A percentile compares a stretch with the other conserved stretches of the same genome.
These are phyloP conservation scores for Zygotorulaspora mrakii DNA, from an alignment of 1,139 yeast genomes.

Conservation along the genomic window DNA sequence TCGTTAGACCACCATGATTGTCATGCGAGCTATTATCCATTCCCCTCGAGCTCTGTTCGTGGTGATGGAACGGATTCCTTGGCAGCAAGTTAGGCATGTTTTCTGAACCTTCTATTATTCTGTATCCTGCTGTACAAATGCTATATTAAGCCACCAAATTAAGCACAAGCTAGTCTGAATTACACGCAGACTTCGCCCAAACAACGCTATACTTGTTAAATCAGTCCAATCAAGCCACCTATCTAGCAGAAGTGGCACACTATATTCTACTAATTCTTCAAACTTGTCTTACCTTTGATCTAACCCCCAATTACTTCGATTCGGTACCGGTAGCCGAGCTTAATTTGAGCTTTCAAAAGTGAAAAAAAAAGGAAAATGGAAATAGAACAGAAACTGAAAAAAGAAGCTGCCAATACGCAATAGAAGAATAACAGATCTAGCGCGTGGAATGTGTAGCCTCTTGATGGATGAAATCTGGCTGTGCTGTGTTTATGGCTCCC, in stretches of 20 bases:
- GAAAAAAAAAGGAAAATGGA: background rate
- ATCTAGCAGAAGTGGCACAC: too few species aligned
- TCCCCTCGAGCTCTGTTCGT: constrained; percentile 14
- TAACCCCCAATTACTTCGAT: constrained; percentile 4
- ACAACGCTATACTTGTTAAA: background rate
- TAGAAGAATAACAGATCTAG: too few species aligned
- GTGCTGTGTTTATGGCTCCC: too few species aligned
- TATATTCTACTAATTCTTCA: too few species aligned
- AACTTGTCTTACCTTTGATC: background rate
- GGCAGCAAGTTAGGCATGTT: constrained; percentile 27
- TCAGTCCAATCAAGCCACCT: too few species aligned
- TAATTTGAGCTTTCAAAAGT: background rate
- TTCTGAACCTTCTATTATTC: background rate
- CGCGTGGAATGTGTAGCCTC: too few species aligned
- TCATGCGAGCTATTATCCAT: constrained; percentile 5
- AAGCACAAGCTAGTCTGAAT: background rate
- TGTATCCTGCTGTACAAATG: too few species aligned
- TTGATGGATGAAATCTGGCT: too few species aligned
- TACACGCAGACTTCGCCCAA: too few species aligned
- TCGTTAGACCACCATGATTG: constrained; percentile 13
- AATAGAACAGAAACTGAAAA: background rate
- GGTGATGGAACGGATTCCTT: constrained; percentile 28
- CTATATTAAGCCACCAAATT: too few species aligned
- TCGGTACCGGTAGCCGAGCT: constrained; percentile 4
- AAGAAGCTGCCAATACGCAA: background rate